A percentile compares a stretch with the other conserved stretches of the same genome.
phyloP scores from a whole-genome alignment of 495 filamentous ascomycete genomes.

The Pyrenopolyporus hunteri region DNA sequence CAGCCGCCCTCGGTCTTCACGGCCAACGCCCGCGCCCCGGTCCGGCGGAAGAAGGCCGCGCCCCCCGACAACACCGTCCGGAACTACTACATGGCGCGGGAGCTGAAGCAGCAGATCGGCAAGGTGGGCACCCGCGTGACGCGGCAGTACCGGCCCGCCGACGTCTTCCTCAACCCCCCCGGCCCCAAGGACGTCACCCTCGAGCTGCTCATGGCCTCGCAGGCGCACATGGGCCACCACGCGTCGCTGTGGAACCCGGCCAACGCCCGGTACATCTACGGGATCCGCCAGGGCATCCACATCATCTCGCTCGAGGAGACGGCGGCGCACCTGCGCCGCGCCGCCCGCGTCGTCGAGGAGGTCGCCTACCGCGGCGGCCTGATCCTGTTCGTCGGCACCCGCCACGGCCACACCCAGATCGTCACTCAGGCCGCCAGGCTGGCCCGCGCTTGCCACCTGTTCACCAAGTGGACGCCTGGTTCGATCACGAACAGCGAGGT shows the following conservation, averaged over 20 bases:
- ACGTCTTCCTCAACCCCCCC: conserved; percentile 73
- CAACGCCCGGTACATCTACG: conserved; percentile 94
- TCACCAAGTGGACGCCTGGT: conserved; percentile 92
- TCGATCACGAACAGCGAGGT: conserved; percentile 91
- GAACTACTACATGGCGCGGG: conserved; percentile 34
- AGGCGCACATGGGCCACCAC: conserved; percentile 89
- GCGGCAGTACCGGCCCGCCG: conserved; percentile 69
- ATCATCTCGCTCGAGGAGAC: conserved; percentile 91
- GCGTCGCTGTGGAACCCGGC: conserved; percentile 94
- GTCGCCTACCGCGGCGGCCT: conserved; percentile 82
- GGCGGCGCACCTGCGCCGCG: conserved; percentile 85
- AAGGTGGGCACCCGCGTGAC: conserved; percentile 61
- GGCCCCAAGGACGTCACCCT: conserved; percentile 80
- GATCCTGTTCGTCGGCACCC: conserved; percentile 89
- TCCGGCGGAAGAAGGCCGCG: conserved; percentile 35
- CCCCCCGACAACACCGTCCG: conserved; percentile 41
- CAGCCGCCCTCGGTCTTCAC: conserved; percentile 36
- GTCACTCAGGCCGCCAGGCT: conserved; percentile 83
- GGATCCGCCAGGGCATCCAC: conserved; percentile 86
- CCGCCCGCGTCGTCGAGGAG: conserved; percentile 85
- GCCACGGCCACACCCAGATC: conserved; percentile 73
- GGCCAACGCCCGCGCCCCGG: conserved; percentile 19
- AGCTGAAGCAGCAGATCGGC: conserved; percentile 41
- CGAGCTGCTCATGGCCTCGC: conserved; percentile 88
- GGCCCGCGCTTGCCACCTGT: conserved; percentile 82